Evolutionary conservation across 2,329 filamentous ascomycete species (phyloP), one percentile per base, ranked within the genome.

Genomic region (Colletotrichum gigasporum): DNA sequence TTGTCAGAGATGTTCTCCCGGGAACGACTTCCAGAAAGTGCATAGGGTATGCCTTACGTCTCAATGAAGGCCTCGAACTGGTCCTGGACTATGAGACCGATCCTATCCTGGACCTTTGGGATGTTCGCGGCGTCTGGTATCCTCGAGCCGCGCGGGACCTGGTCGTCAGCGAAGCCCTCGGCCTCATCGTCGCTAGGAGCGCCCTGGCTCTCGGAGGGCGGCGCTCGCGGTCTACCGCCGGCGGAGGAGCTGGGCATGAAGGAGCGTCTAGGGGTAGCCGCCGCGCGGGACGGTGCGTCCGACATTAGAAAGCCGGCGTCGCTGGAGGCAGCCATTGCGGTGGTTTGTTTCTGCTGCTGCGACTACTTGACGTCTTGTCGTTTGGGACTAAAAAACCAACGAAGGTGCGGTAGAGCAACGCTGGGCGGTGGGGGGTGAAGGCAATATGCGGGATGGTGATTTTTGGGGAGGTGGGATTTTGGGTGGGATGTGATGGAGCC

Each of bases 31-130:
- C 37, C 39, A 20, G 35, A 20, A 9, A 6, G 14, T 16, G 11
- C 1, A 42, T 10, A 6, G 22, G 18, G 24, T 28, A 30, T 18
- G 26, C 75, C 85, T 73, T 75, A 94, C 91, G 85, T 87, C 73
- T 96, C 91, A 24, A 96, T 86, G 73, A 96, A 96, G 68, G 86
- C 85, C 76, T 94, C 90, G 73, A 96, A 96, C 61, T 90, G 87
- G 59, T 90, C 84, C 73, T 93, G 91, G 24, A 95, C 86, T 56
- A 90, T 87, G 68, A 92, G 84, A 66, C 91, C 92, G 51, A 93
- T 90, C 63, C 85, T 85, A 76, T 96, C 93, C 67, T 93, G 89
- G 6, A 95, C 91, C 62, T 87, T 85, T 5, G 91, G 88, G 30
- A 96, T 85, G 53, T 81, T 83, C 65, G 79, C 73, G 22, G 78